Evolutionary conservation across 257 asterid species (phyloP).

Genomic region (Gentiana dahurica): DNA sequence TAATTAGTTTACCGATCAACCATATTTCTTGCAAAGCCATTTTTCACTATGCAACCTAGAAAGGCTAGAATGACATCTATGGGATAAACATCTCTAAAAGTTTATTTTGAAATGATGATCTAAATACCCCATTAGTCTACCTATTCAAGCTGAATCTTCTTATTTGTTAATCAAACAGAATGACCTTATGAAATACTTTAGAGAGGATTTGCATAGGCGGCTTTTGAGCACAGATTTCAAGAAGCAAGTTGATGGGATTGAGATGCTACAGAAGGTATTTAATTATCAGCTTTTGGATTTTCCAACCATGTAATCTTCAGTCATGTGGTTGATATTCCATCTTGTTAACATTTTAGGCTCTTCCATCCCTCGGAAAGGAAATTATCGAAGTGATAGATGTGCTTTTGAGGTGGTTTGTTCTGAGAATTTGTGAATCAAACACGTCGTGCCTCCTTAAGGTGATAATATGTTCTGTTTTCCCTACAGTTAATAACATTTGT

Average conservation of each 20-base stretch:
- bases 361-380: conserved; percentile 68
- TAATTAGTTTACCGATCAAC: no score
- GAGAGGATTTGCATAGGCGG: conserved; percentile 93
- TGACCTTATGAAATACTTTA: conserved; percentile 78
- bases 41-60: no score
- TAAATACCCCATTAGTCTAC: neutral
- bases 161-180: conserved; percentile 29
- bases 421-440: conserved; percentile 89
- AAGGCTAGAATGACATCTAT: no score
- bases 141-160: conserved; percentile 1
- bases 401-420: conserved; percentile 81
- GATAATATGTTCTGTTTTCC: neutral
- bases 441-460: conserved; percentile 94
- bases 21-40: no score
- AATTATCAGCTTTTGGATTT: neutral
- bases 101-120: no score
- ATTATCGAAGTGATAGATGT: conserved; percentile 80
- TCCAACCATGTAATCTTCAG: conserved; percentile 2
- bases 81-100: no score
- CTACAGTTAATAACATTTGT: neutral
- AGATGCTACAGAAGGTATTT: conserved; percentile 93
- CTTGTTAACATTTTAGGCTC: conserved; percentile 49
- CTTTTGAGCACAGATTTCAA: conserved; percentile 85
- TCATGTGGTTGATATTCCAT: conserved; percentile 11
- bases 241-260: conserved; percentile 98